Conservation (phyloP, 208 protist genomes). For the Trypanosomatidae sp. region DNA sequence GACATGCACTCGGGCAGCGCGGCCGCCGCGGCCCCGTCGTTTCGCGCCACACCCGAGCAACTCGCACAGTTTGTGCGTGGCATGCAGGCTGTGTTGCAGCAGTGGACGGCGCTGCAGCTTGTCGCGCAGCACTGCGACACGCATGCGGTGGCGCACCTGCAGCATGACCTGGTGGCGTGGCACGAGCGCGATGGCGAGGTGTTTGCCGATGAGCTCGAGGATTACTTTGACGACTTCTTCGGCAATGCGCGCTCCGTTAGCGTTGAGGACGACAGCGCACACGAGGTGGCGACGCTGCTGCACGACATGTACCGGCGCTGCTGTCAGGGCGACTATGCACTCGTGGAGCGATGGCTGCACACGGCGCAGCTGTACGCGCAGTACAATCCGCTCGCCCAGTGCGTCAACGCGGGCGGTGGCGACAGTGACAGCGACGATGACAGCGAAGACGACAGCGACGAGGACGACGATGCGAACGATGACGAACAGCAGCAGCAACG, state of each 20-base stretch:
- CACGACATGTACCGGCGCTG: slow-evolving; percentile 84
- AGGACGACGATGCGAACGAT: slow-evolving; percentile 3
- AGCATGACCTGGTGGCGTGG: slow-evolving; percentile 51
- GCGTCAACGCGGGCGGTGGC: slow-evolving; percentile 26
- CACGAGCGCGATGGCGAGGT: slow-evolving; percentile 58
- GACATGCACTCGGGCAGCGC: too few relatives aligned
- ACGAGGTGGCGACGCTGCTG: slow-evolving; percentile 63
- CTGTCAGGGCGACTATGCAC: slow-evolving; percentile 45
- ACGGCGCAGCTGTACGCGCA: slow-evolving; percentile 30
- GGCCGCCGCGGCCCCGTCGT: too few relatives aligned
- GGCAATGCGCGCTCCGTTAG: slow-evolving; percentile 33
- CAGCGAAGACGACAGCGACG: slow-evolving; percentile 5
- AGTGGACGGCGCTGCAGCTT: slow-evolving; percentile 79
- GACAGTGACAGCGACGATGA: slow-evolving; percentile 11
- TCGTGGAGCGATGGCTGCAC: slow-evolving; percentile 41
- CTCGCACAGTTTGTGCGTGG: slow-evolving; percentile 46
- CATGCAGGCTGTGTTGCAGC: slow-evolving; percentile 54
- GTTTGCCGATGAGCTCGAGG: slow-evolving; percentile 72
- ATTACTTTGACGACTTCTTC: slow-evolving; percentile 85
- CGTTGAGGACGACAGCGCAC: slow-evolving; percentile 81
- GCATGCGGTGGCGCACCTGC: slow-evolving; percentile 31
- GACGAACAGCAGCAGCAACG: too few relatives aligned
- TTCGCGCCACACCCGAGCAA: neutral
- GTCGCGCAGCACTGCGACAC: slow-evolving; percentile 64
- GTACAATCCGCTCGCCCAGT: slow-evolving; percentile 51